Conservation (phyloP, 805 yeast species). For the Candida ulmi region DNA sequence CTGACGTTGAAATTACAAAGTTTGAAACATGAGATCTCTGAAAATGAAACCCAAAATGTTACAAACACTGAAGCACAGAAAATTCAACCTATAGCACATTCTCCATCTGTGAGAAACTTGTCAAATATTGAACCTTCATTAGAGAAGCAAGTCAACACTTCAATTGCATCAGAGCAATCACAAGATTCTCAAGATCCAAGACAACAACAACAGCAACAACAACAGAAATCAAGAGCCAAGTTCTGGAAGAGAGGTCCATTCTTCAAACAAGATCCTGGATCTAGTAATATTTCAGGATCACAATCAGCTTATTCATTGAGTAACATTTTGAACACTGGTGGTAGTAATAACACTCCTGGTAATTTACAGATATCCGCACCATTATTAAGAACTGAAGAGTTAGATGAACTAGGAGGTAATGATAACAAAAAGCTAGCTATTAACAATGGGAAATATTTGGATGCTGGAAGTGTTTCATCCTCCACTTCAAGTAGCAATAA, state of each 20-base stretch:
- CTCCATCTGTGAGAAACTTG: neutral
- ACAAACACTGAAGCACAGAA: neutral
- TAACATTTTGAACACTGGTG: conserved; percentile 9
- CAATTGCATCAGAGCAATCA: neutral
- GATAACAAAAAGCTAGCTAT: conserved; percentile 29
- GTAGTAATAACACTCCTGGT: conserved; percentile 6
- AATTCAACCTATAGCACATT: neutral
- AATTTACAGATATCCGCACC: conserved; percentile 31
- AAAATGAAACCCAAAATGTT: neutral
- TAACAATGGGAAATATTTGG: conserved; percentile 11
- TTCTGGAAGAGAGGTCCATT: conserved; percentile 28
- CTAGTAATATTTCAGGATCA: conserved; percentile 15
- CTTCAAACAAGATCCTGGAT: conserved; percentile 5
- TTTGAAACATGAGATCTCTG: neutral
- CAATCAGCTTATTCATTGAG: conserved; percentile 16
- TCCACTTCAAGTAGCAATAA: conserved; percentile 1
- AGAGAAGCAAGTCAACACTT: neutral
- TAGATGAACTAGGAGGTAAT: conserved; percentile 28
- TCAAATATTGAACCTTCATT: too few relatives aligned
- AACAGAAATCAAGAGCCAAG: conserved; percentile 23
- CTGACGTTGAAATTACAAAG: conserved; percentile 23
- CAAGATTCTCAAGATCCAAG: neutral
- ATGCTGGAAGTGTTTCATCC: conserved; percentile 2
- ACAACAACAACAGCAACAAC: conserved; percentile 11
- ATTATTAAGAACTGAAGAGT: conserved; percentile 27